phyloP scores from a whole-genome alignment of 2,329 filamentous ascomycete genomes.

The Alternaria incomplexa region DNA sequence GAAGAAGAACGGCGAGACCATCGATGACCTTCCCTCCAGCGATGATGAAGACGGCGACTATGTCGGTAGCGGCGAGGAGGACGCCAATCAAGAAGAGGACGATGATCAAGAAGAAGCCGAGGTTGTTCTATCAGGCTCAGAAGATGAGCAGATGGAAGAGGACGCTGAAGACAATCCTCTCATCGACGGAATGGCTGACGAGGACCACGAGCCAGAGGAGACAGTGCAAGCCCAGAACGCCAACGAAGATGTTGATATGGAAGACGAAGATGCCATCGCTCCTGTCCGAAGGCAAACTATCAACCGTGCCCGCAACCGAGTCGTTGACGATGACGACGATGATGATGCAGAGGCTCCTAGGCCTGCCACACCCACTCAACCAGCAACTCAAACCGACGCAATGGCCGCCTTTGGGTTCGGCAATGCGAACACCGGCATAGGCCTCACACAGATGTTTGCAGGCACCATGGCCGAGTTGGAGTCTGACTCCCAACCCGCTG shows the following conservation, averaged over 20 bases:
- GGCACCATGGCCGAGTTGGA: constrained; percentile 79
- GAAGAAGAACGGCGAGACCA: constrained; percentile 63
- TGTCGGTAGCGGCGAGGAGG: constrained; percentile 54
- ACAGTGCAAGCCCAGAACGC: constrained; percentile 18
- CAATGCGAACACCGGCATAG: constrained; percentile 58
- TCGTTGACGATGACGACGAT: constrained; percentile 68
- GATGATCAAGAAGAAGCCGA: constrained; percentile 41
- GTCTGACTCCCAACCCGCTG: constrained; percentile 43
- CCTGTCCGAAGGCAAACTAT: constrained; percentile 58
- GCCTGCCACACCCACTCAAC: constrained; percentile 27
- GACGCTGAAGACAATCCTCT: constrained; percentile 28
- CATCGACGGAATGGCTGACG: constrained; percentile 52
- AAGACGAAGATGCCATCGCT: constrained; percentile 53
- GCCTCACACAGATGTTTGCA: constrained; percentile 88
- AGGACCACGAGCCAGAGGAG: constrained; percentile 36
- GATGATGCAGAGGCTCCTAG: constrained; percentile 28
- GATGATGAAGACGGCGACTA: constrained; percentile 64
- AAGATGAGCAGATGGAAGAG: constrained; percentile 37
- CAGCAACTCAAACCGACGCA: constrained; percentile 35
- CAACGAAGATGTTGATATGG: constrained; percentile 50
- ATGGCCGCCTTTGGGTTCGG: constrained; percentile 51
- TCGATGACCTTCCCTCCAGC: constrained; percentile 54
- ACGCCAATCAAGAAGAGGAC: constrained; percentile 49
- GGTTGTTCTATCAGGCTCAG: constrained; percentile 32
- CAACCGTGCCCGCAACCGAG: constrained; percentile 58